These are phyloP conservation scores for Penicillium herquei DNA, from an alignment of 495 filamentous ascomycete species.

Conservation along the genomic window DNA sequence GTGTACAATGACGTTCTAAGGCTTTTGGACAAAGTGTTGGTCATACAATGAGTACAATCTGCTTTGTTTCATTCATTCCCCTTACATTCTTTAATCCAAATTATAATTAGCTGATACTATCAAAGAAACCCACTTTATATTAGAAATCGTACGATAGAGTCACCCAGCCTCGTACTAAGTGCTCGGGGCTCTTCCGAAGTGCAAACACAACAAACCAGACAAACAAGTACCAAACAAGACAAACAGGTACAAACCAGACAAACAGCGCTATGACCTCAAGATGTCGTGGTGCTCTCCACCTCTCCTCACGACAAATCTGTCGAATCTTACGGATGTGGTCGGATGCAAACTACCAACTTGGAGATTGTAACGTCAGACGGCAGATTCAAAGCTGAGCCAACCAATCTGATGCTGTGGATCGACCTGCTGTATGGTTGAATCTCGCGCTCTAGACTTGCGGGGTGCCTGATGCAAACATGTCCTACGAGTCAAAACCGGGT, in stretches of 20 bases:
- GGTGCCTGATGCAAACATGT: conserved; percentile 26
- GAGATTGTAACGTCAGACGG: conserved; percentile 17
- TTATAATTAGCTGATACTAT: too few relatives aligned
- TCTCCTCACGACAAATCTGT: neutral
- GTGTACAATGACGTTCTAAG: too few relatives aligned
- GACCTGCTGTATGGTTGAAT: conserved; percentile 4
- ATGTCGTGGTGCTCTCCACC: neutral
- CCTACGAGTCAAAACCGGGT: conserved; percentile 19
- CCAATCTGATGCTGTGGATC: conserved; percentile 16
- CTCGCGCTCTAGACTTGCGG: conserved; percentile 27
- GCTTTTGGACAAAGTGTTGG: too few relatives aligned
- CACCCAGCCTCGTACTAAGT: too few relatives aligned
- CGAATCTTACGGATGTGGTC: conserved; percentile 1
- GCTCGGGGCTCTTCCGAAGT: neutral
- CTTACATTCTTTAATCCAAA: too few relatives aligned
- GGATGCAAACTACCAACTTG: conserved; percentile 19
- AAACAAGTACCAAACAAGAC: conserved; percentile 10
- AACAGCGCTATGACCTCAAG: conserved; percentile 12
- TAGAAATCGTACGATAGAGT: too few relatives aligned
- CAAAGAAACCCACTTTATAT: too few relatives aligned
- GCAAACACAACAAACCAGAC: conserved; percentile 12
- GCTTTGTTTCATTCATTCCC: too few relatives aligned
- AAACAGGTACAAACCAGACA: conserved; percentile 12
- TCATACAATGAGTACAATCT: too few relatives aligned
- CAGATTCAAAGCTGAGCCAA: conserved; percentile 12